Evolutionary conservation across 2,329 filamentous ascomycete species (phyloP).

Genomic region (Claviceps arundinis): DNA sequence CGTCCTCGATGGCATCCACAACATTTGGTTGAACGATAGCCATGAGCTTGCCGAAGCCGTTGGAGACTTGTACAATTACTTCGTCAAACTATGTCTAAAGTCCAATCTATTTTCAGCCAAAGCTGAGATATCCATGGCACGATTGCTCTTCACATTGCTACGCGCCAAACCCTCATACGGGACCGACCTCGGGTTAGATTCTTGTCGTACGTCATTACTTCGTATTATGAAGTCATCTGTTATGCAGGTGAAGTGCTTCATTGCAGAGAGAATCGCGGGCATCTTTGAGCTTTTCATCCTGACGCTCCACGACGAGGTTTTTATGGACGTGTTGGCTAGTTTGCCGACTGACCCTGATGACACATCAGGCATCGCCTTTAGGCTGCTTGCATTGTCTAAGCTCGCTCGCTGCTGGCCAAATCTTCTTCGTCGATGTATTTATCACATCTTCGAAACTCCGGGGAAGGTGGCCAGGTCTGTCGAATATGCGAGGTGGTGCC

Average conservation of each 20-base stretch:
- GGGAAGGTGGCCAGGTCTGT: slow-evolving; percentile 53
- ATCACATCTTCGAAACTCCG: slow-evolving; percentile 86
- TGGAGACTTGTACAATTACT: slow-evolving; percentile 66
- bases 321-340: slow-evolving; percentile 67
- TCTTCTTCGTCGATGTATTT: slow-evolving; percentile 72
- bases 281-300: slow-evolving; percentile 77
- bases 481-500: slow-evolving; percentile 59
- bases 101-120: slow-evolving; percentile 56
- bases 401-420: slow-evolving; percentile 78
- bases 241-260: slow-evolving; percentile 61
- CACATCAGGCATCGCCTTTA: slow-evolving; percentile 72
- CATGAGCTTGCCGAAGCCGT: slow-evolving; percentile 51
- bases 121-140: slow-evolving; percentile 53
- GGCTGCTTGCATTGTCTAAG: slow-evolving; percentile 61
- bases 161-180: slow-evolving; percentile 55
- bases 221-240: slow-evolving; percentile 53
- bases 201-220: slow-evolving; percentile 58
- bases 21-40: slow-evolving; percentile 47
- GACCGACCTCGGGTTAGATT: slow-evolving; percentile 41
- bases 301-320: slow-evolving; percentile 68
- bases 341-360: slow-evolving; percentile 62
- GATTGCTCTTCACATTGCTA: slow-evolving; percentile 58
- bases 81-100: slow-evolving; percentile 53
- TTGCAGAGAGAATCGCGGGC: slow-evolving; percentile 54
- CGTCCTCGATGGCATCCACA: slow-evolving; percentile 49